phyloP scores from a whole-genome alignment of 306 rosid species.

The Prunus fruticosa region DNA sequence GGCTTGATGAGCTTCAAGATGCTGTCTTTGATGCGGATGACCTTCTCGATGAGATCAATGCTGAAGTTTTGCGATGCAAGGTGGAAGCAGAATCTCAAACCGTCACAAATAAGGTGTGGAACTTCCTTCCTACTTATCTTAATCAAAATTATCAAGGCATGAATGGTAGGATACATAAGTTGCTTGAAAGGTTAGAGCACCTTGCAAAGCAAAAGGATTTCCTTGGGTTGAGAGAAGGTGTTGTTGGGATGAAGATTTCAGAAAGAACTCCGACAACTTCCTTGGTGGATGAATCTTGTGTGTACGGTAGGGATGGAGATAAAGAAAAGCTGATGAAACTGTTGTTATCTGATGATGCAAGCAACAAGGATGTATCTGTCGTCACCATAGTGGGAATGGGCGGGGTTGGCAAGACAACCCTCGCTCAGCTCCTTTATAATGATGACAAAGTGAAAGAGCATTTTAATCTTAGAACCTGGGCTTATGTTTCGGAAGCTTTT shows the following conservation, averaged over 20 bases:
- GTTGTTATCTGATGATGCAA: not conserved
- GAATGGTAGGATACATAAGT: not conserved
- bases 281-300: not conserved
- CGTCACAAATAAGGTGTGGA: not conserved
- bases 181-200: not conserved
- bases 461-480: not conserved
- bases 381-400: slow-evolving; percentile 7
- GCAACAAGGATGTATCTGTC: not conserved
- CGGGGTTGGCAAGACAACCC: slow-evolving; percentile 5
- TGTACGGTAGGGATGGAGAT: not conserved
- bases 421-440: slow-evolving; percentile 2
- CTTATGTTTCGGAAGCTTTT: not conserved
- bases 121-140: not conserved
- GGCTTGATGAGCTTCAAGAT: not conserved
- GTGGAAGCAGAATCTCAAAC: not conserved
- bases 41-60: not conserved
- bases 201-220: not conserved
- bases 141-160: not conserved
- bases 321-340: not conserved
- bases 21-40: not conserved
- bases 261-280: not conserved
- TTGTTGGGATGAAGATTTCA: too few species aligned
- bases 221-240: not conserved
- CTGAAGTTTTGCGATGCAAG: not conserved
- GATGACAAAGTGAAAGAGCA: not conserved